Conservation (phyloP, 805 yeast genomes). For the Kluyveromyces dobzhanskii region DNA sequence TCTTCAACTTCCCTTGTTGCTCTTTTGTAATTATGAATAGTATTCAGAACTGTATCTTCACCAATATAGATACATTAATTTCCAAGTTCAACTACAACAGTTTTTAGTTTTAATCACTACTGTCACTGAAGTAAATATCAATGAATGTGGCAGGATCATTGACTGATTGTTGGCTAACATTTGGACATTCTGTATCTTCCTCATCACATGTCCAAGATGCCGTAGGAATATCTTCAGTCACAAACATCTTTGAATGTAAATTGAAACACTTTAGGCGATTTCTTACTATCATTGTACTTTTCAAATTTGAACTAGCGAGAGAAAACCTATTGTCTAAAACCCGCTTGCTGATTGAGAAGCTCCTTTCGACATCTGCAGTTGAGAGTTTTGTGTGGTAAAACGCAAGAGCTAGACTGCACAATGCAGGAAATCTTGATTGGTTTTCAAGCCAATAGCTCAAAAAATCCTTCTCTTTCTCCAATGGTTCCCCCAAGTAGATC, state of each 20-base stretch:
- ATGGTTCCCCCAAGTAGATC: slow-evolving; percentile 10
- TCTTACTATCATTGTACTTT: slow-evolving; percentile 9
- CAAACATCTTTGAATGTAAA: slow-evolving; percentile 6
- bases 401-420: slow-evolving; percentile 9
- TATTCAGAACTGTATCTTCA: too few relatives aligned
- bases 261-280: slow-evolving; percentile 11
- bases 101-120: too few relatives aligned
- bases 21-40: too few relatives aligned
- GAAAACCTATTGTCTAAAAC: slow-evolving; percentile 8
- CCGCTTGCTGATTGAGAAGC: slow-evolving; percentile 8
- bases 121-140: too few relatives aligned
- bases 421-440: slow-evolving; percentile 9
- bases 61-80: too few relatives aligned
- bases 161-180: too few relatives aligned
- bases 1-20: too few relatives aligned
- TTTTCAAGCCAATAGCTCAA: slow-evolving; percentile 11
- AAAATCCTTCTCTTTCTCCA: slow-evolving; percentile 5
- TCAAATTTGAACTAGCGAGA: slow-evolving; percentile 9
- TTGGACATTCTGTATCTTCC: too few relatives aligned
- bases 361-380: slow-evolving; percentile 8
- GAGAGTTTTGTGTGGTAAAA: slow-evolving; percentile 10
- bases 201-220: slow-evolving; percentile 11
- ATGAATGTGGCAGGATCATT: too few relatives aligned
- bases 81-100: too few relatives aligned
- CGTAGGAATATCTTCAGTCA: slow-evolving; percentile 7